Evolutionary conservation across 257 asterid genomes (phyloP).

Genomic region (Solanum virginianum): DNA sequence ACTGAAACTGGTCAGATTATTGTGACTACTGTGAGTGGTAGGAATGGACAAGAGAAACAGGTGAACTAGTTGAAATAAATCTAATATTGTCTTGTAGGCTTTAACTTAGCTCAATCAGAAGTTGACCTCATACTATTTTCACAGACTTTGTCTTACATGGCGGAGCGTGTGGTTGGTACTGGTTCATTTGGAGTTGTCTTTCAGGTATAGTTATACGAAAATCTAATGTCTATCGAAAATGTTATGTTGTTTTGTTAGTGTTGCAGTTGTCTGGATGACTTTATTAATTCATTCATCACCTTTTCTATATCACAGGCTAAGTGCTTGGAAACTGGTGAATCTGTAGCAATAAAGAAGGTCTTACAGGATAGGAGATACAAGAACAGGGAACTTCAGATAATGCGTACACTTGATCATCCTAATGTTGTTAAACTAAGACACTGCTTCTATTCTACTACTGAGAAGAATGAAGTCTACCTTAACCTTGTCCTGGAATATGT

Average conservation of each 20-base stretch:
- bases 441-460: slow-evolving; percentile 74
- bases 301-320: slow-evolving; percentile 40
- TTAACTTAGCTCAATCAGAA: background rate
- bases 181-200: slow-evolving; percentile 64
- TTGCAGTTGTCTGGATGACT: background rate
- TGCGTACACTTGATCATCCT: slow-evolving; percentile 63
- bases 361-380: slow-evolving; percentile 90
- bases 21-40: slow-evolving; percentile 70
- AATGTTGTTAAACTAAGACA: slow-evolving; percentile 70
- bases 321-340: slow-evolving; percentile 68
- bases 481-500: slow-evolving; percentile 81
- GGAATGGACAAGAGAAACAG: slow-evolving; percentile 70
- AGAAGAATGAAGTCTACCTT: slow-evolving; percentile 73
- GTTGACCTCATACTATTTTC: background rate
- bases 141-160: slow-evolving; percentile 68
- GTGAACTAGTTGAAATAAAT: slow-evolving; percentile 11
- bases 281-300: background rate
- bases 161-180: slow-evolving; percentile 40
- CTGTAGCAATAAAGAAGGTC: slow-evolving; percentile 87
- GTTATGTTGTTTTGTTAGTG: background rate
- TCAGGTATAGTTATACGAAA: slow-evolving; percentile 36
- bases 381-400: slow-evolving; percentile 77
- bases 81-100: background rate
- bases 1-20: slow-evolving; percentile 79
- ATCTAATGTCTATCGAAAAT: background rate